Conservation (phyloP, 257 asterid genomes). For the Scutellaria minor region DNA sequence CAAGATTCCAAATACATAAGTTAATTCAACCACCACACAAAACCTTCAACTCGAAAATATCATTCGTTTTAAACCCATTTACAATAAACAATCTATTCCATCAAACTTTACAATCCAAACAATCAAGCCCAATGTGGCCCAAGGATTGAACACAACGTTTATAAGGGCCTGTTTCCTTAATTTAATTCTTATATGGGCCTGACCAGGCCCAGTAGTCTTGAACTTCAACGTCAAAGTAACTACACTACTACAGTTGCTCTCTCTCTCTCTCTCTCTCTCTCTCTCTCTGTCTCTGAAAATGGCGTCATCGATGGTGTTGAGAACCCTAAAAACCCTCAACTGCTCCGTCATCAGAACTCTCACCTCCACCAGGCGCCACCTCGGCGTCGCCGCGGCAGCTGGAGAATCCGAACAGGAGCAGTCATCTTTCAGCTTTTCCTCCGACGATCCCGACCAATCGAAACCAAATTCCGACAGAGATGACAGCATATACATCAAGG, state of each 20-base stretch:
- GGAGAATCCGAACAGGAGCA: slow-evolving; percentile 44
- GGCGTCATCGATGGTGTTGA: slow-evolving; percentile 57
- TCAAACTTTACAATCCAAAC: too few relatives aligned
- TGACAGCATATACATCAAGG: slow-evolving; percentile 53
- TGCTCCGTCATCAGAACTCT: slow-evolving; percentile 39
- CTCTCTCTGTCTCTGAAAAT: slow-evolving; percentile 42
- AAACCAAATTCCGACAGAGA: slow-evolving; percentile 33
- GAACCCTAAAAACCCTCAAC: slow-evolving; percentile 52
- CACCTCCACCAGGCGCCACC: slow-evolving; percentile 41
- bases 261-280: not conserved
- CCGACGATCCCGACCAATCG: slow-evolving; percentile 36
- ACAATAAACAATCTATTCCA: too few relatives aligned
- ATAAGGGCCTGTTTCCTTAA: too few relatives aligned
- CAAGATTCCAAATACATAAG: too few relatives aligned
- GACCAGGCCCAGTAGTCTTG: not conserved
- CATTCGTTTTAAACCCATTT: too few relatives aligned
- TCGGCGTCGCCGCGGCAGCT: slow-evolving; percentile 48
- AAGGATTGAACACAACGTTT: too few relatives aligned
- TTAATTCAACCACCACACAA: too few relatives aligned
- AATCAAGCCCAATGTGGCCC: too few relatives aligned
- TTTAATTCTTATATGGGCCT: too few relatives aligned
- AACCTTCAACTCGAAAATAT: too few relatives aligned
- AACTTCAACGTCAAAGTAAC: not conserved
- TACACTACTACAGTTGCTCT: not conserved
- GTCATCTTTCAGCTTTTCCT: slow-evolving; percentile 60